These are phyloP conservation scores for Rhizophora mangle DNA, from an alignment of 345 rosid genomes.

Conservation along the genomic window DNA sequence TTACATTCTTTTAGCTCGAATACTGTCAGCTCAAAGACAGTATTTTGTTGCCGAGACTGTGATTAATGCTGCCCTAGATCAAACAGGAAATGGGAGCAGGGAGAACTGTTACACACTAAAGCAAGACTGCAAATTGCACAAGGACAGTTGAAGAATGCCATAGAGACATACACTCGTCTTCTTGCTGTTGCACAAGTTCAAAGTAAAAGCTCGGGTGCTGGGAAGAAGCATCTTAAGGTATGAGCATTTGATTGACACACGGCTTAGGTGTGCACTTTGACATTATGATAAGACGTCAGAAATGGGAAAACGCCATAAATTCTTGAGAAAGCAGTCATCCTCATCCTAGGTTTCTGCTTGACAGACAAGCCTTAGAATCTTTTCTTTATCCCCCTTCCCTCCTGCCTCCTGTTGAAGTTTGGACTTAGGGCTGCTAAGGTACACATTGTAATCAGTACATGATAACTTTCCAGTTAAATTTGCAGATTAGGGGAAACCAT, in stretches of 20 bases:
- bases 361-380: too few relatives aligned
- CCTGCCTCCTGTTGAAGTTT: too few relatives aligned
- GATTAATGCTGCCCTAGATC: slow-evolving; percentile 63
- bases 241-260: not conserved
- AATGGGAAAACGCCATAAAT: too few relatives aligned
- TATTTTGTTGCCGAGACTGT: slow-evolving; percentile 57
- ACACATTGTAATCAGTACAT: not conserved
- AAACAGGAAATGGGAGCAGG: slow-evolving; percentile 81
- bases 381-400: too few relatives aligned
- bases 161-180: slow-evolving; percentile 62
- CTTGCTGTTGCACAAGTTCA: slow-evolving; percentile 74
- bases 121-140: slow-evolving; percentile 73
- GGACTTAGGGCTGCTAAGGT: too few relatives aligned
- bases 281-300: too few relatives aligned
- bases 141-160: slow-evolving; percentile 53
- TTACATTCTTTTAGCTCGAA: slow-evolving; percentile 53
- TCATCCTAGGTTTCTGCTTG: too few relatives aligned
- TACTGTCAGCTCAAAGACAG: slow-evolving; percentile 68
- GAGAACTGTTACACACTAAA: slow-evolving; percentile 68
- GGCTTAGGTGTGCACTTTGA: not conserved
- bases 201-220: slow-evolving; percentile 44
- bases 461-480: not conserved
- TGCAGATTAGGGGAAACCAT: slow-evolving; percentile 37
- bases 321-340: too few relatives aligned
- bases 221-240: slow-evolving; percentile 54